Percentiles rank a stretch among this genome's conserved stretches.
Evolutionary conservation across 2,329 filamentous ascomycete species (phyloP).

Genomic region (Beauveria bassiana): DNA sequence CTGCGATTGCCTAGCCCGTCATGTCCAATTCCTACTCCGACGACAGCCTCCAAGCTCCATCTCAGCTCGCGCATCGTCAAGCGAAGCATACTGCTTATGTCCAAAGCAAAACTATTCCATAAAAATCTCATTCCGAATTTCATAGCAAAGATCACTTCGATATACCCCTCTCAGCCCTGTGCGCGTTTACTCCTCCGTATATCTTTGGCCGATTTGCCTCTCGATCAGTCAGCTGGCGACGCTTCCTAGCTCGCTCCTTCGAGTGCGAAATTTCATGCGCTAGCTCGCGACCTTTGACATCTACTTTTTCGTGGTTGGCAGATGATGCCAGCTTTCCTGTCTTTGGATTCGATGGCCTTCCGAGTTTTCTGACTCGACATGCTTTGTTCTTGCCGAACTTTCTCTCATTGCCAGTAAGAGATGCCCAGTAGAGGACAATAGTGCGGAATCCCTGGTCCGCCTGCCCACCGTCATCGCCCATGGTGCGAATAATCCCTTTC

Average conservation of each 20-base stretch:
- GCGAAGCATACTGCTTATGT: background rate
- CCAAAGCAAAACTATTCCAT: background rate
- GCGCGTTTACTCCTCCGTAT: conserved; percentile 23
- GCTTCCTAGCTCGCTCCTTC: background rate
- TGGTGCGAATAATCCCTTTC: conserved; percentile 11
- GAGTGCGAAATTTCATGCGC: background rate
- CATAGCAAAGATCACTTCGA: background rate
- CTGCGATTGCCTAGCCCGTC: background rate
- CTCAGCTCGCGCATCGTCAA: background rate
- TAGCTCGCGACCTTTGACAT: background rate
- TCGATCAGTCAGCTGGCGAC: background rate
- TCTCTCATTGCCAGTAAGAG: conserved; percentile 14
- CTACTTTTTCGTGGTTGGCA: too few species aligned
- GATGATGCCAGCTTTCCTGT: too few species aligned
- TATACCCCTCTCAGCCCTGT: conserved; percentile 14
- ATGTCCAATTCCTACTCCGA: too few species aligned
- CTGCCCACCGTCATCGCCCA: conserved; percentile 12
- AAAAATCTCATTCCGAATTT: background rate
- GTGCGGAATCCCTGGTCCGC: conserved; percentile 21
- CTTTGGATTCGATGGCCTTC: too few species aligned
- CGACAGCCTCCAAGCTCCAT: background rate
- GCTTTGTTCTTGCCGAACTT: conserved; percentile 16
- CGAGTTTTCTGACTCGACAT: too few species aligned
- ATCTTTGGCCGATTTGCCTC: background rate
- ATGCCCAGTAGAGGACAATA: conserved; percentile 22